A percentile compares a stretch with the other conserved stretches of the same genome.
Conservation (phyloP, 345 rosid species). For the Lepidium aucheri region DNA sequence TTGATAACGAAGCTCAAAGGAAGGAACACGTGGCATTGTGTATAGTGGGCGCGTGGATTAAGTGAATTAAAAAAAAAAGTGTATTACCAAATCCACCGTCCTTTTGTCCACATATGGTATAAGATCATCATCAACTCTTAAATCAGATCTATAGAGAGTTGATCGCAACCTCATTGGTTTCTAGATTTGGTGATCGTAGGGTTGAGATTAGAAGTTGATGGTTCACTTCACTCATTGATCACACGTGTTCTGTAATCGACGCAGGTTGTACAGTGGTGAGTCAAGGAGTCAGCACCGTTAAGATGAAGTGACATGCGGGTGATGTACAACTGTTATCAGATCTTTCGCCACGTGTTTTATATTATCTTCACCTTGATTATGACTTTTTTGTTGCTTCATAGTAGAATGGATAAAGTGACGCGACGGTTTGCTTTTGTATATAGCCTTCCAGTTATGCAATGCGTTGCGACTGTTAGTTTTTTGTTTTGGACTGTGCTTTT, state of each 20-base stretch:
- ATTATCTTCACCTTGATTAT: background rate
- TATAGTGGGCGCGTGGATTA: slow-evolving; percentile 50
- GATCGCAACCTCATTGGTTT: background rate
- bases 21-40: slow-evolving; percentile 46
- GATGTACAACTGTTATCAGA: background rate
- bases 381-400: background rate
- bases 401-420: background rate
- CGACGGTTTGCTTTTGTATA: background rate
- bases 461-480: too few relatives aligned
- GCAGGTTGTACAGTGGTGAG: slow-evolving; percentile 91
- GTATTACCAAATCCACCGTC: too few relatives aligned
- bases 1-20: slow-evolving; percentile 35
- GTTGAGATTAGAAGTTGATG: slow-evolving; percentile 15
- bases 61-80: slow-evolving; percentile 1
- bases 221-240: background rate
- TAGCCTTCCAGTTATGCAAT: too few relatives aligned
- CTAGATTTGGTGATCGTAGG: background rate
- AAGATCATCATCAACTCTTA: background rate
- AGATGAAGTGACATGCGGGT: background rate
- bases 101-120: slow-evolving; percentile 20
- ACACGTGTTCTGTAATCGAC: background rate
- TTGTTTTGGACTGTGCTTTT: too few relatives aligned
- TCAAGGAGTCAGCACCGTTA: slow-evolving; percentile 68
- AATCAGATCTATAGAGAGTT: background rate
- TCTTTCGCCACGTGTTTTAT: slow-evolving; percentile 6